These are phyloP conservation scores for Ceratobasidium sp. DNA, from an alignment of 1,284 basidiomycete species.

Conservation along the genomic window DNA sequence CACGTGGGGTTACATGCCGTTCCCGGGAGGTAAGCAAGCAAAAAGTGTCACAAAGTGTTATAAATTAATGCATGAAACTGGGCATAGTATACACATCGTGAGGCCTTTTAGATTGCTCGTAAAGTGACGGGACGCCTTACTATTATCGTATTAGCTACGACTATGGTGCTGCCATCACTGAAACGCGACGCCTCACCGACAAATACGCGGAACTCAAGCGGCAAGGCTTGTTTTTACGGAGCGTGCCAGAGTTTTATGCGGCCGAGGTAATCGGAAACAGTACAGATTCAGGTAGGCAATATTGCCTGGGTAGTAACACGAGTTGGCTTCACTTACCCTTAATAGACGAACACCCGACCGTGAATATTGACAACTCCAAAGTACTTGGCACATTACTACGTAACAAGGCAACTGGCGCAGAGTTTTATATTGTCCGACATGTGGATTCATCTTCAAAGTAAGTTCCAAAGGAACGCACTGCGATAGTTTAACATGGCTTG, in stretches of 20 bases:
- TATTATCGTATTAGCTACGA: conserved; percentile 60
- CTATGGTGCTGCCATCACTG: conserved; percentile 57
- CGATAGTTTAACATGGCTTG: conserved; percentile 45
- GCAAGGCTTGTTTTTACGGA: conserved; percentile 75
- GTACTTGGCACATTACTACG: conserved; percentile 67
- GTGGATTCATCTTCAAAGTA: conserved; percentile 39
- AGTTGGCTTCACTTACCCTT: conserved; percentile 25
- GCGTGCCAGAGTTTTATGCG: conserved; percentile 75
- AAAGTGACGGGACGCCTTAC: conserved; percentile 31
- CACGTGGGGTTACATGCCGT: conserved; percentile 77
- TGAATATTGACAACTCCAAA: conserved; percentile 56
- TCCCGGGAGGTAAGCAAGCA: conserved; percentile 54
- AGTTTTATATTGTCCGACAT: conserved; percentile 76
- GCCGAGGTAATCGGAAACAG: conserved; percentile 74
- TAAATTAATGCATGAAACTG: conserved; percentile 26
- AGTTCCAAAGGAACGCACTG: conserved; percentile 42
- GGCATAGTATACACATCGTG: conserved; percentile 44
- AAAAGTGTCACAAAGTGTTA: conserved; percentile 20
- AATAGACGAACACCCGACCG: conserved; percentile 49
- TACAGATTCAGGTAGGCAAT: conserved; percentile 48
- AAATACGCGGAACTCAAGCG: conserved; percentile 79
- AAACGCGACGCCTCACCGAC: conserved; percentile 68
- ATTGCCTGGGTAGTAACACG: not conserved
- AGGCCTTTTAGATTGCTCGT: conserved; percentile 43
- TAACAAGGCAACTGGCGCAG: conserved; percentile 68